Percentiles rank a stretch among this genome's conserved stretches.
These are phyloP conservation scores for Trichomonas gallinae DNA, from an alignment of 208 protist genomes.

Conservation along the genomic window DNA sequence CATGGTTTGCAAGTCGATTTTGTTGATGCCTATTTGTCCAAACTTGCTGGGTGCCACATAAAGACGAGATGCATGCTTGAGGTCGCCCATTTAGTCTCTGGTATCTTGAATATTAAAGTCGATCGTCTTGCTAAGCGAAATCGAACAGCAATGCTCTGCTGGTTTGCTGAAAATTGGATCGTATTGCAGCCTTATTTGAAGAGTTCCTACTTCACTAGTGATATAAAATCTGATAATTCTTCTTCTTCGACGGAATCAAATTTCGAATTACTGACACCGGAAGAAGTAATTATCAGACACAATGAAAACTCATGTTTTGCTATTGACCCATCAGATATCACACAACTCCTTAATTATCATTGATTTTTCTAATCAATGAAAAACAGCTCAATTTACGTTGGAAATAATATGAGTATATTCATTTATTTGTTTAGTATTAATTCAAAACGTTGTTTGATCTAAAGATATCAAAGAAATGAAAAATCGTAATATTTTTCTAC, in stretches of 20 bases:
- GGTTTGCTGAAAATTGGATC: background rate
- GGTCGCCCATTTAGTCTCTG: background rate
- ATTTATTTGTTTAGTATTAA: too few relatives aligned
- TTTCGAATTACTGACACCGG: background rate
- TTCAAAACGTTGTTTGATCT: too few relatives aligned
- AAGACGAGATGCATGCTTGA: background rate
- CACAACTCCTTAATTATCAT: background rate
- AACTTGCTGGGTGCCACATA: background rate
- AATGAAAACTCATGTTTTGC: background rate
- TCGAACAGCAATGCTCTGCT: background rate
- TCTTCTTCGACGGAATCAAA: too few relatives aligned
- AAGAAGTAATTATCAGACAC: background rate
- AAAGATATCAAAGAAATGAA: too few relatives aligned
- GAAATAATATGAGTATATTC: too few relatives aligned
- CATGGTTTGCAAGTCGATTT: background rate
- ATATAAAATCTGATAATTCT: background rate
- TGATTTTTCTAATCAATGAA: background rate
- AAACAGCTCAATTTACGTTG: too few relatives aligned
- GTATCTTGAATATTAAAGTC: background rate
- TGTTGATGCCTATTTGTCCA: background rate
- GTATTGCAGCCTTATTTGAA: background rate
- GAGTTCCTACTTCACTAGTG: background rate
- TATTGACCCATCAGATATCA: background rate
- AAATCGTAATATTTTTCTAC: too few relatives aligned
- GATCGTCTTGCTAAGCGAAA: background rate